Evolutionary conservation across 495 filamentous ascomycete genomes (phyloP), one percentile per base, ranked within the genome.

Genomic region (Aspergillus avenaceus): DNA sequence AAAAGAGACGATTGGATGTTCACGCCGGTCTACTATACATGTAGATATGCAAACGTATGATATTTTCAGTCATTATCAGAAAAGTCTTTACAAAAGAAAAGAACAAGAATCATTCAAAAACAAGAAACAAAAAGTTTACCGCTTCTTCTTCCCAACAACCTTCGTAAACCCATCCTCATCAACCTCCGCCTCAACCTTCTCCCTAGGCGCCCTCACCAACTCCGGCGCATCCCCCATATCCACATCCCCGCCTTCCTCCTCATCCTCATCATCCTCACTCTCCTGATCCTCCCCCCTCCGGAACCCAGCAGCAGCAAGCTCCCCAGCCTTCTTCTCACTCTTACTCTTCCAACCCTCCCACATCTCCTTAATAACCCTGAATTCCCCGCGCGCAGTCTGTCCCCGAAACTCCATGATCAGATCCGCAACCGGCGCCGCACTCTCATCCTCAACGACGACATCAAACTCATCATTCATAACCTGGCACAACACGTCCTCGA

Each of bases 391-490:
- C 28, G 62, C 60, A 46, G 80, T 82, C 67, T 86, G 72, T 47
- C 69, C 74, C 59, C 82, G 77, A 49, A 90, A 63, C 28, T 76
- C 73, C 69, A 92, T 71, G 36, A 97, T 86, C 68, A 79, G 67
- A 49, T 77, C 76, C 14, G 90, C 90, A 14, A 95, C 79, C 28
- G 83, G 79, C 31, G 75, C 84, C 26, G 84, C 89, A 47, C 82
- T 90, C 54, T 88, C 91, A 69, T 97, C 91, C 59, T 97, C 93
- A 13, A 97, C 79, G 46, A 84, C 83, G 28, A 91, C 85, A 42
- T 93, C 90, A 63, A 97, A 98, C 68, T 98, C 92, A 68, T 97
- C 95, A 53, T 85, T 81, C 86, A 98, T 91, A 18, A 91, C 86
- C 56, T 96, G 87, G 23, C 95, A 69, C 45, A 97, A 72, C 11